Percentiles rank a stretch among this genome's conserved stretches.
phyloP scores from a whole-genome alignment of 1,284 basidiomycete genomes.

The Tylopilus sp. region DNA sequence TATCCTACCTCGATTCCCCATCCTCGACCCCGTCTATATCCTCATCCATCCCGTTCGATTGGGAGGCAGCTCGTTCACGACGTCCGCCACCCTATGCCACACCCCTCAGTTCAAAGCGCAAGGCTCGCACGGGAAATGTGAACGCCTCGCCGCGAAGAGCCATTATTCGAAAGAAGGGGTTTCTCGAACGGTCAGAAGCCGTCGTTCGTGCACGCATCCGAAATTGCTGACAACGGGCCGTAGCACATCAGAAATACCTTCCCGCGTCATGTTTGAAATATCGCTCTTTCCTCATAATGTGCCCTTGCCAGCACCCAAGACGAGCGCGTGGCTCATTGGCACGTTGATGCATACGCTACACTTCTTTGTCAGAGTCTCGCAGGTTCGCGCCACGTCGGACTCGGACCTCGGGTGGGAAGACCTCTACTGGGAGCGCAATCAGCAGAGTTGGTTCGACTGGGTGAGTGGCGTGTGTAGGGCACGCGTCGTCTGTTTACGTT shows the following conservation, averaged over 20 bases:
- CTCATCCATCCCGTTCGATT: slow-evolving; percentile 72
- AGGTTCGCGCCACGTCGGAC: slow-evolving; percentile 53
- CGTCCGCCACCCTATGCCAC: slow-evolving; percentile 67
- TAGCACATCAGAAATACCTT: slow-evolving; percentile 63
- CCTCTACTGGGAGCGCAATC: slow-evolving; percentile 58
- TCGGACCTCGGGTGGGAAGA: slow-evolving; percentile 75
- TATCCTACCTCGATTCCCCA: slow-evolving; percentile 51
- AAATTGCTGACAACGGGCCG: slow-evolving; percentile 1
- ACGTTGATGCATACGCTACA: slow-evolving; percentile 62
- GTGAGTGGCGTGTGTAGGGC: slow-evolving; percentile 39
- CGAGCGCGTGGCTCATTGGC: slow-evolving; percentile 63
- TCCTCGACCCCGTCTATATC: slow-evolving; percentile 65
- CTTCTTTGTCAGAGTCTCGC: slow-evolving; percentile 58
- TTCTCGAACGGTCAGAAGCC: slow-evolving; percentile 52
- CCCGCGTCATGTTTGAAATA: slow-evolving; percentile 65
- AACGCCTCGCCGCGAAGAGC: slow-evolving; percentile 44
- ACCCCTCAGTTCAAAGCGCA: slow-evolving; percentile 46
- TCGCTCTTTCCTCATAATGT: slow-evolving; percentile 73
- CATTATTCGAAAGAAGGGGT: slow-evolving; percentile 55
- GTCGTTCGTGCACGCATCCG: background rate
- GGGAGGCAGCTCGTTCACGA: slow-evolving; percentile 68
- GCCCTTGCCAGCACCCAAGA: slow-evolving; percentile 62
- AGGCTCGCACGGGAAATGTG: slow-evolving; percentile 42
- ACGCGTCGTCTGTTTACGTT: slow-evolving; percentile 14
- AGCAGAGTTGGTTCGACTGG: slow-evolving; percentile 76